Conservation (phyloP, 164 flowering plant species). For the Akebia trifoliata region DNA sequence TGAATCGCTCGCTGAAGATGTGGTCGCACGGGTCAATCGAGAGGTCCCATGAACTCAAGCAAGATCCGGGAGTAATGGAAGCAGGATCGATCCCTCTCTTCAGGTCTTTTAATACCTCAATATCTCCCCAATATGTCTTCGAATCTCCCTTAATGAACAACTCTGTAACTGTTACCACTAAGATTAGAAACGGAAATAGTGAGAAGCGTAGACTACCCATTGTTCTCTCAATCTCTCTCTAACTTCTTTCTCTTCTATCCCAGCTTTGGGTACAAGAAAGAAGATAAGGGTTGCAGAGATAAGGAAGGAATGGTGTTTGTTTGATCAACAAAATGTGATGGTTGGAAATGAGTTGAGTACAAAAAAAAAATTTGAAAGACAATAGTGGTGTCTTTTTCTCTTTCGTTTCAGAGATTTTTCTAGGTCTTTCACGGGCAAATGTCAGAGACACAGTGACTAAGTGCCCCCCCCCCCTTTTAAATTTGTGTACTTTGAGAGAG, state of each 20-base stretch:
- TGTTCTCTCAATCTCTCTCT: not conserved
- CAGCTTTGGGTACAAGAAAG: not conserved
- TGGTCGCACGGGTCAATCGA: slow-evolving; percentile 80
- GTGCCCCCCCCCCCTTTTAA: too few species aligned
- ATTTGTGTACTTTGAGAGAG: too few species aligned
- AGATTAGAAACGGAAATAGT: slow-evolving; percentile 1
- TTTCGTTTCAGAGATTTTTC: slow-evolving; percentile 2
- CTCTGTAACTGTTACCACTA: slow-evolving; percentile 2
- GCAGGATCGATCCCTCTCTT: slow-evolving; percentile 31
- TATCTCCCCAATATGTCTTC: slow-evolving; percentile 26
- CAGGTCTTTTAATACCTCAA: slow-evolving; percentile 43
- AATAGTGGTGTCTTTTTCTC: slow-evolving; percentile 3
- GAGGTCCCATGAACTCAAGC: slow-evolving; percentile 79
- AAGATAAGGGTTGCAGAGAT: slow-evolving; percentile 1
- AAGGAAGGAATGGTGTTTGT: not conserved
- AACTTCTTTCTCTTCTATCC: not conserved
- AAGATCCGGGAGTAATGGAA: slow-evolving; percentile 62
- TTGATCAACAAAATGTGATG: slow-evolving; percentile 7
- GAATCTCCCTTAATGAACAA: slow-evolving; percentile 8
- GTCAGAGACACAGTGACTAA: slow-evolving; percentile 12
- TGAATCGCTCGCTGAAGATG: slow-evolving; percentile 56
- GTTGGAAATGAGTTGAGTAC: not conserved
- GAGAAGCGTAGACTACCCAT: slow-evolving; percentile 8
- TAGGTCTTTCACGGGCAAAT: slow-evolving; percentile 7
- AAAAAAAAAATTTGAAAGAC: not conserved